These are phyloP conservation scores for Pisolithus thermaeus DNA, from an alignment of 1,284 basidiomycete genomes.

Conservation along the genomic window DNA sequence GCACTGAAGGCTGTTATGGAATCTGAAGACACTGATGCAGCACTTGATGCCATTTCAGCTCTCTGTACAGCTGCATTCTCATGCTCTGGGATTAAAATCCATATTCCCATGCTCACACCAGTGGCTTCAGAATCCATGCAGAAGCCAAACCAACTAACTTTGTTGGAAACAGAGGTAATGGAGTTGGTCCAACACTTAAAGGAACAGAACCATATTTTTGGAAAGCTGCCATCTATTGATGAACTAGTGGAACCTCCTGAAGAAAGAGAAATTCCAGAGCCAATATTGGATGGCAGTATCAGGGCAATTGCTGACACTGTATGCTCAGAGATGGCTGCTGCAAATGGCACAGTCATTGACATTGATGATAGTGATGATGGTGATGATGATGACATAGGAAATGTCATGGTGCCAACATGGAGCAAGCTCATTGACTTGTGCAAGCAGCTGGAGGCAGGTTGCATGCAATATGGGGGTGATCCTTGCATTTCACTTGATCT, in stretches of 20 bases:
- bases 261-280: conserved; percentile 8
- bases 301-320: conserved; percentile 1
- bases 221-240: conserved; percentile 5
- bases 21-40: no score
- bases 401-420: background rate
- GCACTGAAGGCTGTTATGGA: no score
- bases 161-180: background rate
- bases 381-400: background rate
- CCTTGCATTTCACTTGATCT: background rate
- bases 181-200: conserved; percentile 4
- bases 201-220: conserved; percentile 4
- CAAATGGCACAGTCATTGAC: conserved; percentile 3
- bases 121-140: background rate
- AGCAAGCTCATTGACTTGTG: conserved; percentile 2
- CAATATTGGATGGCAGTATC: conserved; percentile 1
- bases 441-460: conserved; percentile 4
- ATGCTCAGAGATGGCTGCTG: background rate
- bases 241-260: conserved; percentile 11
- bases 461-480: conserved; percentile 8
- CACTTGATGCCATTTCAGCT: no score
- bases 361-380: conserved; percentile 1
- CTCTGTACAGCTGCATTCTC: no score
- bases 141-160: background rate
- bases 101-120: no score
- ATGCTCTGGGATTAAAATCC: no score